These are phyloP conservation scores for Ceriops tagal DNA, from an alignment of 345 rosid genomes.

Conservation along the genomic window DNA sequence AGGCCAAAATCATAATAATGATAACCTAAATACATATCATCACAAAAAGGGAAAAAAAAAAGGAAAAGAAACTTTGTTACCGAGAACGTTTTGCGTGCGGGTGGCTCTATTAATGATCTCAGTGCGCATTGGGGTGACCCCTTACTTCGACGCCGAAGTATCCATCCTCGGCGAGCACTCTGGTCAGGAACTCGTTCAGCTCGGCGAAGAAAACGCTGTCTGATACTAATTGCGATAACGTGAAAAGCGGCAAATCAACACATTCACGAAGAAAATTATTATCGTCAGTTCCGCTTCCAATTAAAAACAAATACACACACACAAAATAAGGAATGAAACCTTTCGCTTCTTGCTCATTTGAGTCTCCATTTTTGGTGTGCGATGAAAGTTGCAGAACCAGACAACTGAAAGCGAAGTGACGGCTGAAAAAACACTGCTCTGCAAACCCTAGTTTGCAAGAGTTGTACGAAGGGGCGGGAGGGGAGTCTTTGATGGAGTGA, in stretches of 20 bases:
- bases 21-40: too few species aligned
- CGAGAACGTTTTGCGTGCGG: constrained; percentile 85
- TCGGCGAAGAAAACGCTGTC: constrained; percentile 83
- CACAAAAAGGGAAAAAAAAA: not conserved
- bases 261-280: not conserved
- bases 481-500: too few species aligned
- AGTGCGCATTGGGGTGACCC: constrained; percentile 77
- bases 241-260: not conserved
- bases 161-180: constrained; percentile 87
- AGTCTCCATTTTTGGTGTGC: constrained; percentile 44
- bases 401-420: not conserved
- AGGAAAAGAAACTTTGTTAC: constrained; percentile 21
- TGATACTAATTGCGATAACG: constrained; percentile 53
- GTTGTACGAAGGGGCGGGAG: too few species aligned
- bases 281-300: not conserved
- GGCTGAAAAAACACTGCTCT: not conserved
- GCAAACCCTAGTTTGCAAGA: not conserved
- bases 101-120: constrained; percentile 89
- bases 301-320: not conserved
- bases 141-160: constrained; percentile 90
- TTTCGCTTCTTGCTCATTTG: constrained; percentile 88
- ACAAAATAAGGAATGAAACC: constrained; percentile 22
- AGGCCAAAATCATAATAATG: too few species aligned
- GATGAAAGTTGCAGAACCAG: not conserved
- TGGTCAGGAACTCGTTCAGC: constrained; percentile 66